Conservation (phyloP, 2,329 filamentous ascomycete genomes). For the Grosmannia huntii region DNA sequence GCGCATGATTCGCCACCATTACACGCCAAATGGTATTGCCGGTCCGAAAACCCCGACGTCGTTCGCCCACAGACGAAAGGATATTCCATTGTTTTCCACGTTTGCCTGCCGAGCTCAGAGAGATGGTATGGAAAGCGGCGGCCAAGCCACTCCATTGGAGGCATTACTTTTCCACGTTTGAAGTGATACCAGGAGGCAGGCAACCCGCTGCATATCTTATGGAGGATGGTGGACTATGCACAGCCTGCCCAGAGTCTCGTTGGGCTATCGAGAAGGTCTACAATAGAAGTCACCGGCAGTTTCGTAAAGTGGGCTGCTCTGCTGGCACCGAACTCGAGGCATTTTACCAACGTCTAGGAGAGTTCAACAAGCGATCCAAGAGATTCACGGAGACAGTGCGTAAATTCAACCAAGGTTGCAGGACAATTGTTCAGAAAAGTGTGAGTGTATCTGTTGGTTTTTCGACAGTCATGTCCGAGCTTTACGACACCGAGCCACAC, state of each 20-base stretch:
- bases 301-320: neutral
- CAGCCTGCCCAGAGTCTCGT: neutral
- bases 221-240: neutral
- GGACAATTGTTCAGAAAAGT: too few relatives aligned
- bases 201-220: neutral
- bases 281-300: neutral
- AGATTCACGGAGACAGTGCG: too few relatives aligned
- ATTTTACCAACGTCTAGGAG: neutral
- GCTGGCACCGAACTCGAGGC: neutral
- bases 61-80: neutral
- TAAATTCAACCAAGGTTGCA: too few relatives aligned
- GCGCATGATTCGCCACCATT: neutral
- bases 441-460: neutral
- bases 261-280: neutral
- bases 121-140: neutral
- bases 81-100: neutral
- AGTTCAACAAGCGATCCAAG: too few relatives aligned
- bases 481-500: neutral
- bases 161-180: neutral
- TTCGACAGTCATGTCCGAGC: neutral
- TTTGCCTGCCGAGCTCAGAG: neutral
- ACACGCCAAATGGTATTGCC: neutral
- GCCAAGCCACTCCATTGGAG: neutral
- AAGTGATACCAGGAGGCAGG: neutral
- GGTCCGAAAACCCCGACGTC: neutral